Percentiles rank a stretch among this genome's conserved stretches.
Conservation (phyloP, 2,329 filamentous ascomycete genomes). For the Lachnum nothofagi region DNA sequence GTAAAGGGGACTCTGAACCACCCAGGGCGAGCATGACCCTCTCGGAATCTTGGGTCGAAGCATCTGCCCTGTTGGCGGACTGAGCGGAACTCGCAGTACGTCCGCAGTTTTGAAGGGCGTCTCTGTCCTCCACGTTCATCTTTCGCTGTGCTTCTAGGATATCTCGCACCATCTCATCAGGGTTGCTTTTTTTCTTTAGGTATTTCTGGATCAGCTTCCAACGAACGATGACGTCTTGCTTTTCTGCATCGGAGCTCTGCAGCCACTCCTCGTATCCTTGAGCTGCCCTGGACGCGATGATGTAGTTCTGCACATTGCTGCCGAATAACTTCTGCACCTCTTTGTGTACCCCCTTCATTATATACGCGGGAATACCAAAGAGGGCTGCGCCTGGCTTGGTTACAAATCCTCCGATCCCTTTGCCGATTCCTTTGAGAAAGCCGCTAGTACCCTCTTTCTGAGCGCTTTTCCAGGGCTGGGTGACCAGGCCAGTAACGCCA, state of each 20-base stretch:
- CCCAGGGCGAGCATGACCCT: slow-evolving; percentile 12
- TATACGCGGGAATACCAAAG: slow-evolving; percentile 68
- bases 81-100: slow-evolving; percentile 12
- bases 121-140: slow-evolving; percentile 19
- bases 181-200: background rate
- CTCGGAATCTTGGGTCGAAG: slow-evolving; percentile 13
- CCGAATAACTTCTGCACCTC: slow-evolving; percentile 66
- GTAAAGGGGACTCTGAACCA: slow-evolving; percentile 10
- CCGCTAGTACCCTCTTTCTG: slow-evolving; percentile 49
- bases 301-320: slow-evolving; percentile 69
- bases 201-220: slow-evolving; percentile 39
- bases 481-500: slow-evolving; percentile 55
- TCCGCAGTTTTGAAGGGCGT: slow-evolving; percentile 13
- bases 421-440: slow-evolving; percentile 45
- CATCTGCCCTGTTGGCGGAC: slow-evolving; percentile 12
- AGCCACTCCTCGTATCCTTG: slow-evolving; percentile 66
- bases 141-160: slow-evolving; percentile 24
- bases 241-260: slow-evolving; percentile 50
- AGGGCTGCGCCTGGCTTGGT: slow-evolving; percentile 62
- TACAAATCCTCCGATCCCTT: slow-evolving; percentile 57
- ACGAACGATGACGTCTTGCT: slow-evolving; percentile 54
- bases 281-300: slow-evolving; percentile 66
- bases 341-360: slow-evolving; percentile 72
- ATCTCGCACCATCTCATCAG: slow-evolving; percentile 25
- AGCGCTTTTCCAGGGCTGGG: slow-evolving; percentile 51